Evolutionary conservation across 371 early-diverging fungal genomes (phyloP), one percentile per base, ranked within the genome.

Genomic region (Mortierella sp.): DNA sequence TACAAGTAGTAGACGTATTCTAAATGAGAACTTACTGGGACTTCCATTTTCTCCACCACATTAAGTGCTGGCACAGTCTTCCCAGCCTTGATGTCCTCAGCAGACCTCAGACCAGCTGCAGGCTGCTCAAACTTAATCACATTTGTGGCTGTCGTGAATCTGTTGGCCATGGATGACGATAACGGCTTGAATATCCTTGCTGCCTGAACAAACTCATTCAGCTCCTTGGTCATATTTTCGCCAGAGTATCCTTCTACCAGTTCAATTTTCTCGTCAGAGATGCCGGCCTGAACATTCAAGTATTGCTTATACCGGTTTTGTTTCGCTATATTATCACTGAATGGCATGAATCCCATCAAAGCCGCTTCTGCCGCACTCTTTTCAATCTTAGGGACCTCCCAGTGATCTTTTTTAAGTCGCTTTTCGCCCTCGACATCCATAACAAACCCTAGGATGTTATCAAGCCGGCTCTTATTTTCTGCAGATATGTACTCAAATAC

Each of bases 321-420:
- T 64, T 96, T 96, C 17, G 85, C 84, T 12, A 84, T 75, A 64
- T 92, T 90, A 40, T 89, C 91, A 6, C 88, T 90, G 86, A 96
- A 96, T 4, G 97, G 97, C 83, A 95, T 94, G 75, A 93, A 96
- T 3, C 96, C 97, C 69, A 88, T 85, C 35, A 96, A 69, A 0
- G 97, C 97, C 3, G 90, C 88, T 58, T 85, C 55, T 0, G 96
- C 96, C 3, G 87, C 85, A 6, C 86, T 85, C 70, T 90, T 90
- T 7, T 91, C 85, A n/a, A 94, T 85, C 29, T 70, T 76, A 0
- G 92, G 89, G n/a, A 75, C 70, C 53, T 73, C 76, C 53, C 65
- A 70, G 42, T 61, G 37, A 23, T 73, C 68, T 42, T 61, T 74
- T 13, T 62, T 62, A 23, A 71, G 12, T 13, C 56, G 70, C 45